A percentile compares a stretch with the other conserved stretches of the same genome.
phyloP scores from a whole-genome alignment of 2,329 filamentous ascomycete genomes.

The Exophiala sideris region DNA sequence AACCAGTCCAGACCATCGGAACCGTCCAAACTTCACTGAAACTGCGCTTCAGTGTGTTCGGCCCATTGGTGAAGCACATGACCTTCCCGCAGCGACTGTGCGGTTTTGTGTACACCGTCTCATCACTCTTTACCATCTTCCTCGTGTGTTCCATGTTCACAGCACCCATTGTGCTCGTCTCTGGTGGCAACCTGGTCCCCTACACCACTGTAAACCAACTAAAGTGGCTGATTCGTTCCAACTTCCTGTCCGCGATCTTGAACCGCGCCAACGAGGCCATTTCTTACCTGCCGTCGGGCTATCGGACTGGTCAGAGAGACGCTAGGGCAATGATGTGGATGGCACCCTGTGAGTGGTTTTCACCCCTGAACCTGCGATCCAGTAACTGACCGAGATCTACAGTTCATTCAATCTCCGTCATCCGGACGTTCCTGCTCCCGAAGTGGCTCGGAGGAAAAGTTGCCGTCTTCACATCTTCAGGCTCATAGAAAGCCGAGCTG shows the following conservation, averaged over 20 bases:
- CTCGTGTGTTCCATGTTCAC: constrained; percentile 45
- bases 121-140: constrained; percentile 45
- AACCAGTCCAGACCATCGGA: constrained; percentile 20
- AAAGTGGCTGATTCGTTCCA: constrained; percentile 51
- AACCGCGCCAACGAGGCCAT: constrained; percentile 51
- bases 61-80: constrained; percentile 49
- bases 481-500: constrained; percentile 50
- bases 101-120: constrained; percentile 51
- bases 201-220: constrained; percentile 49
- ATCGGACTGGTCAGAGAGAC: constrained; percentile 53
- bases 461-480: constrained; percentile 55
- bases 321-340: constrained; percentile 55
- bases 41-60: constrained; percentile 54
- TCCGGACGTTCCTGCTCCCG: constrained; percentile 52
- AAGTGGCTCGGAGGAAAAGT: constrained; percentile 54
- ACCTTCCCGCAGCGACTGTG: constrained; percentile 52
- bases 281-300: constrained; percentile 53
- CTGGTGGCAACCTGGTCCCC: constrained; percentile 53
- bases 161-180: constrained; percentile 53
- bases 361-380: neutral
- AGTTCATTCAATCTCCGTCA: constrained; percentile 43
- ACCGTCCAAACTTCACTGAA: constrained; percentile 55
- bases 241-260: constrained; percentile 44
- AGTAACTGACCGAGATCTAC: neutral
- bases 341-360: constrained; percentile 46